Evolutionary conservation across 257 asterid species (phyloP), one percentile per base, ranked within the genome.

Genomic region (Phtheirospermum japonicum): DNA sequence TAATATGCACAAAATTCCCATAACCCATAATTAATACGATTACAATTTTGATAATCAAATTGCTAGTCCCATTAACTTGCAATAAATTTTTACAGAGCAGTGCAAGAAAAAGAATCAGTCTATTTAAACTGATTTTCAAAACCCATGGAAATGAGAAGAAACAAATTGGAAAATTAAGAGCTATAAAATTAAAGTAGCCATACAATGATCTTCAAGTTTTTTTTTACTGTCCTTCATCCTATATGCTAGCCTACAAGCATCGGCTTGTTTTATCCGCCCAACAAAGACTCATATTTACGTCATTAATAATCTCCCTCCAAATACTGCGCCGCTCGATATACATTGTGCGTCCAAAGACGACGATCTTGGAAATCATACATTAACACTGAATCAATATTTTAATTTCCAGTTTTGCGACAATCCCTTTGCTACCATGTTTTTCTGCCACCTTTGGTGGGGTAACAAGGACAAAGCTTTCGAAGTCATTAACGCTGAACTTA

Each of bases 301-400:
- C 51, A 45, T 45, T n/a, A 14, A 45, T 45, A 3, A 45, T 5
- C 51, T 45, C 19, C 51, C 51, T 4, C 7, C 19, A 6, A 45
- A 45, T 45, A 10, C 18, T 0, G 51, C 11, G 4, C 19, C 19
- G 1, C 2, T 45, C 2, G 6, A 45, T 16, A 16, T 45, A 5
- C 51, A 45, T 45, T 45, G 51, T 14, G 51, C 51, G 19, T 45
- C 51, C 5, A 45, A 45, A n/a, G 51, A 45, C 7, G 51, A 45
- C n/a, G 51, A 45, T 45, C 51, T 45, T 6, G 20, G 51, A 45
- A 2, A 45, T 14, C 51, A 45, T n/a, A 45, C 17, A 1, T 0
- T 45, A 14, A 45, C 13, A n/a, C 3, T 14, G 13, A 13, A 43
- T 14, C 51, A 45, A 45, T 4, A n/a, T n/a, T 45, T 45, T 45